A percentile compares a stretch with the other conserved stretches of the same genome.
Evolutionary conservation across 1,284 basidiomycete genomes (phyloP).

Genomic region (Ustilago vetiveriae): DNA sequence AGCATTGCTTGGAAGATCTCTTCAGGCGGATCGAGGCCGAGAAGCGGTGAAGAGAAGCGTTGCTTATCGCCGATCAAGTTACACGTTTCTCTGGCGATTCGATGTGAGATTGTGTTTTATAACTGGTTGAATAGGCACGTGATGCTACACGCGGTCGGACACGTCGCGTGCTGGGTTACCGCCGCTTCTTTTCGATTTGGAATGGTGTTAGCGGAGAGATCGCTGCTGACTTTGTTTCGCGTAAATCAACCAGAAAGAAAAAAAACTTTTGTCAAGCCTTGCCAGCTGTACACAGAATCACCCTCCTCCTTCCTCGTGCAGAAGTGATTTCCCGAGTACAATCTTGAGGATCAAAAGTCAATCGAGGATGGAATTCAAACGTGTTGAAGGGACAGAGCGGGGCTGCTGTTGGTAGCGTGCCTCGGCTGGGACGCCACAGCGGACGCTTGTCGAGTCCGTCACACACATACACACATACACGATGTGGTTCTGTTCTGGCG

Average conservation of each 20-base stretch:
- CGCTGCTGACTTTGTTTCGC: too few relatives aligned
- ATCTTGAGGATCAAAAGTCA: too few relatives aligned
- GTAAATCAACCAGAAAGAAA: slow-evolving; percentile 5
- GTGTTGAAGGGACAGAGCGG: background rate
- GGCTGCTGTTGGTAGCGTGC: slow-evolving; percentile 20
- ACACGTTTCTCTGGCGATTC: background rate
- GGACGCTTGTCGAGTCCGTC: background rate
- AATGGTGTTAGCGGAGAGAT: too few relatives aligned
- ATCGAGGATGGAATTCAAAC: too few relatives aligned
- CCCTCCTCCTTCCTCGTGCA: background rate
- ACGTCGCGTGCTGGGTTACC: slow-evolving; percentile 18
- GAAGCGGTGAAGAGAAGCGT: too few relatives aligned
- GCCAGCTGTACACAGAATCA: background rate
- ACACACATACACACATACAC: background rate
- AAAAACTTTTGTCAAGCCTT: background rate
- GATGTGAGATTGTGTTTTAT: too few relatives aligned
- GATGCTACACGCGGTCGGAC: slow-evolving; percentile 11
- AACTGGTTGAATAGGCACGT: slow-evolving; percentile 11
- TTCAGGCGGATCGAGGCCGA: too few relatives aligned
- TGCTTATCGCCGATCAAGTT: too few relatives aligned
- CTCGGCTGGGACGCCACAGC: slow-evolving; percentile 25
- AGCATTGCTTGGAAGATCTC: too few relatives aligned
- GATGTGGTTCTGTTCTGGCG: too few relatives aligned
- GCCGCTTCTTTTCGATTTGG: too few relatives aligned
- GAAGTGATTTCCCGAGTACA: too few relatives aligned